phyloP scores from a whole-genome alignment of 441 rosid species.

The Erodium moschatum region DNA sequence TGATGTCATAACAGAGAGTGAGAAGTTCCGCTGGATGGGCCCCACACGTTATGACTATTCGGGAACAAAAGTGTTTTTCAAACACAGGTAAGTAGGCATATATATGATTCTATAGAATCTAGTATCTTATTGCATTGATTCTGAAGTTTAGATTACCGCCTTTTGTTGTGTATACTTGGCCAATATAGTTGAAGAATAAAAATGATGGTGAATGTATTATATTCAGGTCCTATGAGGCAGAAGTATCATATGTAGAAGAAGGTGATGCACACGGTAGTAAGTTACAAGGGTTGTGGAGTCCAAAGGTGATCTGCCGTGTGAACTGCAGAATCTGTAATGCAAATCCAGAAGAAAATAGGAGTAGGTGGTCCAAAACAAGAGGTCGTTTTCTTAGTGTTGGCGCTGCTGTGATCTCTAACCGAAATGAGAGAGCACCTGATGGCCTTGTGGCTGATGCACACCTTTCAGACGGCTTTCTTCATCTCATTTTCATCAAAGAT shows the following conservation, averaged over 20 bases:
- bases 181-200: not conserved
- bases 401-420: conserved; percentile 79
- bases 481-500: conserved; percentile 73
- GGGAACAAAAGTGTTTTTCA: conserved; percentile 86
- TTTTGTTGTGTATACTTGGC: not conserved
- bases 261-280: conserved; percentile 17
- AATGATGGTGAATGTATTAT: conserved; percentile 6
- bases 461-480: conserved; percentile 84
- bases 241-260: conserved; percentile 55
- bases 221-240: conserved; percentile 75
- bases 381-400: conserved; percentile 76
- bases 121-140: not conserved
- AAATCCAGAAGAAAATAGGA: conserved; percentile 33
- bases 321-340: conserved; percentile 54
- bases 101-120: not conserved
- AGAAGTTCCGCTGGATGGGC: conserved; percentile 96
- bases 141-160: not conserved
- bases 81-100: conserved; percentile 49
- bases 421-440: conserved; percentile 88
- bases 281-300: conserved; percentile 28
- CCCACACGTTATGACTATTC: conserved; percentile 91
- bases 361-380: conserved; percentile 51
- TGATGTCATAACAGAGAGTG: conserved; percentile 87
- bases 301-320: conserved; percentile 47
- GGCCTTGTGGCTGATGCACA: conserved; percentile 96